Percentiles rank a stretch among this genome's conserved stretches.
Conservation (phyloP, 2,329 filamentous ascomycete species). For the Stagonosporopsis tanaceti region DNA sequence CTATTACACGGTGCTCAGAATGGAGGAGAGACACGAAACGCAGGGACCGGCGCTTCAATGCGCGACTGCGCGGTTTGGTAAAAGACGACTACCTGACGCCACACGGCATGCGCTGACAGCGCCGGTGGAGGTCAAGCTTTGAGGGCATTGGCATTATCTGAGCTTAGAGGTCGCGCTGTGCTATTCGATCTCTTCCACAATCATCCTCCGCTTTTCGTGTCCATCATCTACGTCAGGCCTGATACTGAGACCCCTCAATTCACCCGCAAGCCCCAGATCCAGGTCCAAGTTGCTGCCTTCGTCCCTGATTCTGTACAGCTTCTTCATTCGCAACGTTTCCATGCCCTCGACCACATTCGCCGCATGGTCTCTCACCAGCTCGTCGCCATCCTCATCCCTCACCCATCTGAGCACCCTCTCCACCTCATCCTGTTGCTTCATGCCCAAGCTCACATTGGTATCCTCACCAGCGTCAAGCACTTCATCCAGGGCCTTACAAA, state of each 20-base stretch:
- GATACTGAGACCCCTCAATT: slow-evolving; percentile 57
- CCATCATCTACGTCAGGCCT: slow-evolving; percentile 35
- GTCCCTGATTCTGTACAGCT: slow-evolving; percentile 53
- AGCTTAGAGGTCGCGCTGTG: slow-evolving; percentile 14
- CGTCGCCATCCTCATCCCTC: slow-evolving; percentile 71
- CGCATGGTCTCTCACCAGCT: slow-evolving; percentile 72
- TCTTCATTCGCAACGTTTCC: slow-evolving; percentile 67
- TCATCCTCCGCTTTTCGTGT: slow-evolving; percentile 42
- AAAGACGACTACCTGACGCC: neutral
- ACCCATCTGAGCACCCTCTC: slow-evolving; percentile 69
- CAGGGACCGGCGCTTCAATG: neutral
- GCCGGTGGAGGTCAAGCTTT: slow-evolving; percentile 1
- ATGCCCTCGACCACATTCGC: slow-evolving; percentile 72
- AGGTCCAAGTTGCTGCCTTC: slow-evolving; percentile 30
- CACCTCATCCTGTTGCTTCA: slow-evolving; percentile 68
- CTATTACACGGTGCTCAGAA: neutral
- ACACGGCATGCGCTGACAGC: neutral
- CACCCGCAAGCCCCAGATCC: slow-evolving; percentile 44
- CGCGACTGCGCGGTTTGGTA: slow-evolving; percentile 14
- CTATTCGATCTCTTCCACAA: slow-evolving; percentile 69
- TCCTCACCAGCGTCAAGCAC: slow-evolving; percentile 51
- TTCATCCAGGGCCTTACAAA: slow-evolving; percentile 67
- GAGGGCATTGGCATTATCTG: neutral
- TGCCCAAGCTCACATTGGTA: slow-evolving; percentile 59
- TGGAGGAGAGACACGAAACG: slow-evolving; percentile 14